Evolutionary conservation across 2,329 filamentous ascomycete genomes (phyloP), one percentile per base, ranked within the genome.

Genomic region (Spiromastix sp.): DNA sequence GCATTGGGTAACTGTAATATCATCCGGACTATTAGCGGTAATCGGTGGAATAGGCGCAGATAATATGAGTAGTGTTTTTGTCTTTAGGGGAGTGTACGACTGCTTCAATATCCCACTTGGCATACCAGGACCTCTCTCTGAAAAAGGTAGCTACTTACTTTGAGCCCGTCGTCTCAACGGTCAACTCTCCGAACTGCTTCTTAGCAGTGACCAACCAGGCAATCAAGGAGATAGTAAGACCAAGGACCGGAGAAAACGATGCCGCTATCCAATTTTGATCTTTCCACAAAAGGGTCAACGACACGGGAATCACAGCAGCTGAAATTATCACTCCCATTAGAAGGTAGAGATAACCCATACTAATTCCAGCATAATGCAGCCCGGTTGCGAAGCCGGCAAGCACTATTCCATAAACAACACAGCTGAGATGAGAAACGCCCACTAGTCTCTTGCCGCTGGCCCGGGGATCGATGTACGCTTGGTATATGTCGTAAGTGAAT

Each of bases 291-390:
- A 94, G 70, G 0, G 85, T 83, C 42, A 93, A 64, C 0, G 84
- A 80, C 0, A 85, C 83, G 0, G 87, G 86, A 9, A 94, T 70
- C 3, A 93, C 85, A 3, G 85, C 86, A 0, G 82, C 76, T 0
- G 80, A 85, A 52, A 94, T 91, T 49, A 94, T 84, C 33, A 86
- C 82, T 5, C 86, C 87, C 86, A 94, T 94, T 52, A 93, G 74
- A 1, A 93, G 66, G 52, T 93, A 93, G 3, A 93, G 68, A 50
- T 87, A 93, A 8, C 85, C 86, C 83, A 94, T 91, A 8, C 75
- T 80, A 41, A 94, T 81, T 13, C 81, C 79, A 2, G 74, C 77
- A 43, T 82, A 81, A 55, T 66, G 75, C 0, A 91, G 71, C 0
- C 82, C 85, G 0, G 84, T 83, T 1, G 79, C 79, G 58, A 93